Conservation (phyloP, 1,284 basidiomycete genomes). For the Wallemia ichthyophaga region DNA sequence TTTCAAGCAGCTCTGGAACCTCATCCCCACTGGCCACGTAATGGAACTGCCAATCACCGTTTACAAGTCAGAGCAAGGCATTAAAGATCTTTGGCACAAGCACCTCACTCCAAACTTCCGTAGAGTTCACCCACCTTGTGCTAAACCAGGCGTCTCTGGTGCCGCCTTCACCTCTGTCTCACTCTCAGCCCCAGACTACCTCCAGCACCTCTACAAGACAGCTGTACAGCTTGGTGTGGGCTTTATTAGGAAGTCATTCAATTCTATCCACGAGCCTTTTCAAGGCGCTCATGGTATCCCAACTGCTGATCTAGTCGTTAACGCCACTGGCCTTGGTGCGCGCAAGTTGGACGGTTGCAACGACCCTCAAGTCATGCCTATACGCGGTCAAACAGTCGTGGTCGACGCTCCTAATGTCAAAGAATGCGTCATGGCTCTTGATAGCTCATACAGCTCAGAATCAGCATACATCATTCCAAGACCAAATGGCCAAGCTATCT, state of each 20-base stretch:
- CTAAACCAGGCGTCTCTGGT: slow-evolving; percentile 15
- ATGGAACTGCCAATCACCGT: slow-evolving; percentile 15
- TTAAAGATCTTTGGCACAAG: slow-evolving; percentile 21
- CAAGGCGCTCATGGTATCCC: slow-evolving; percentile 13
- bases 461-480: slow-evolving; percentile 28
- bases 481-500: slow-evolving; percentile 19
- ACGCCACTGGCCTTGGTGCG: slow-evolving; percentile 23
- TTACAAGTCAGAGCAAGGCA: not conserved
- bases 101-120: slow-evolving; percentile 22
- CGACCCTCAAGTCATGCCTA: slow-evolving; percentile 38
- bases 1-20: slow-evolving; percentile 20
- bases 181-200: slow-evolving; percentile 21
- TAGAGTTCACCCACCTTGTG: slow-evolving; percentile 9
- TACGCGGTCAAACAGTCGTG: slow-evolving; percentile 59
- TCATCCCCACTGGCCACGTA: slow-evolving; percentile 22
- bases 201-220: slow-evolving; percentile 22
- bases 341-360: not conserved
- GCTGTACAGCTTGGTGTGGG: slow-evolving; percentile 14
- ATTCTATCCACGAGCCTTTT: slow-evolving; percentile 19
- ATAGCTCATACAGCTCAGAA: slow-evolving; percentile 7
- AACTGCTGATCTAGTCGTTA: slow-evolving; percentile 18
- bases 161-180: slow-evolving; percentile 22
- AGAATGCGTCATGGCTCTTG: slow-evolving; percentile 16
- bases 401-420: slow-evolving; percentile 32
- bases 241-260: slow-evolving; percentile 14